Evolutionary conservation across 495 filamentous ascomycete species (phyloP).

Genomic region (Cercophora samala): DNA sequence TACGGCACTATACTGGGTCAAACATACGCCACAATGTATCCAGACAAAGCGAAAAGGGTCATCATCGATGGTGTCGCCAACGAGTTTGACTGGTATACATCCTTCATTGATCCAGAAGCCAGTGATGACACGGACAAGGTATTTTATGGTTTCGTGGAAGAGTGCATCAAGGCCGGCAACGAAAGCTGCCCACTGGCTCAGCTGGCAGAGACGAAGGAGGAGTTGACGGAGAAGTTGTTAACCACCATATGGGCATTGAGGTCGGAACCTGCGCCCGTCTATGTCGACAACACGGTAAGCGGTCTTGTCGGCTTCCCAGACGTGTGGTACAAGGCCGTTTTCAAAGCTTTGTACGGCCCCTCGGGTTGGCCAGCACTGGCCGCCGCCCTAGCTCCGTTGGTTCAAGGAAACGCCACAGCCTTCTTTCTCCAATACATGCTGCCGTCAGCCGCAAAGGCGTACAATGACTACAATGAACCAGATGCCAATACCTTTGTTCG

Average conservation of each 20-base stretch:
- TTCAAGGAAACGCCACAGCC: conserved; percentile 42
- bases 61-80: conserved; percentile 46
- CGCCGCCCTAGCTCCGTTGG: conserved; percentile 32
- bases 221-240: conserved; percentile 30
- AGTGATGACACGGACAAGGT: conserved; percentile 38
- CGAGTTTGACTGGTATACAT: conserved; percentile 40
- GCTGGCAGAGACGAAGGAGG: conserved; percentile 30
- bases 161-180: conserved; percentile 41
- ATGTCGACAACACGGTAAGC: conserved; percentile 39
- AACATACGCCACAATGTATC: conserved; percentile 48
- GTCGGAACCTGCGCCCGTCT: conserved; percentile 39
- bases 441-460: neutral
- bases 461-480: neutral
- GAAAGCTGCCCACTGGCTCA: conserved; percentile 35
- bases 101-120: conserved; percentile 27
- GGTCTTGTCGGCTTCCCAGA: conserved; percentile 38
- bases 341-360: conserved; percentile 39
- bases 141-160: conserved; percentile 41
- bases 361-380: conserved; percentile 36
- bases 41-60: conserved; percentile 39
- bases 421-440: conserved; percentile 37
- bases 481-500: conserved; percentile 28
- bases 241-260: conserved; percentile 27
- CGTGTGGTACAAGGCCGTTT: conserved; percentile 38
- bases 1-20: conserved; percentile 62